These are phyloP conservation scores for Marsdenia floribunda DNA, from an alignment of 257 asterid species.

Conservation along the genomic window DNA sequence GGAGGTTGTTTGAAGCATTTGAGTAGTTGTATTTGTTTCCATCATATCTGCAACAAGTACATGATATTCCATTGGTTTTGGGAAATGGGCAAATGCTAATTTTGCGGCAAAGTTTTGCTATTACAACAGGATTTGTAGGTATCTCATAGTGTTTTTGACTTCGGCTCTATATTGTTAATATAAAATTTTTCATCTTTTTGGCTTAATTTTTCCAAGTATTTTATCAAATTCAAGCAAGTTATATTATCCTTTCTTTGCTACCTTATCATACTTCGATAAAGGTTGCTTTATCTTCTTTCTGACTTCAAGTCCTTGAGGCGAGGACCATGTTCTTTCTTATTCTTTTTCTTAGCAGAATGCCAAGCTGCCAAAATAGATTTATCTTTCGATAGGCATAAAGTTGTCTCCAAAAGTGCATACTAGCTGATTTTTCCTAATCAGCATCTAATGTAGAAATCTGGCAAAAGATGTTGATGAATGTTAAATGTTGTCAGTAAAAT, in stretches of 20 bases:
- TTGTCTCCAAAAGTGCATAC: background rate
- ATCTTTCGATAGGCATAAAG: background rate
- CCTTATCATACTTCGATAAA: no score
- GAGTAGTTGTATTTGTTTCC: background rate
- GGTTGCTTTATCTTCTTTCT: no score
- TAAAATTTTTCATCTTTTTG: no score
- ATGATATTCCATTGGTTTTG: background rate
- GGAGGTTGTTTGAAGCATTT: background rate
- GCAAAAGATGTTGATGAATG: background rate
- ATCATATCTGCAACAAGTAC: background rate
- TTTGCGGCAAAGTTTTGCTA: background rate
- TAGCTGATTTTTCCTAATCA: no score
- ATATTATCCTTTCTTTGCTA: no score
- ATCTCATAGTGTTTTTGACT: no score
- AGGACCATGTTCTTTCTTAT: background rate
- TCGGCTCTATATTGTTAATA: no score
- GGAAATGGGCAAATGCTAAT: no score
- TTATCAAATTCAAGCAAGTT: no score
- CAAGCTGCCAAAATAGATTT: background rate
- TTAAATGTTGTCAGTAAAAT: background rate
- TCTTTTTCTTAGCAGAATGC: background rate
- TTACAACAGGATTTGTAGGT: background rate
- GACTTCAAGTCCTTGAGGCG: no score
- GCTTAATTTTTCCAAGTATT: no score
- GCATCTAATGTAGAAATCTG: background rate